Evolutionary conservation across 2,329 filamentous ascomycete genomes (phyloP), one percentile per base, ranked within the genome.

Genomic region (Tolypocladium guangdongense): DNA sequence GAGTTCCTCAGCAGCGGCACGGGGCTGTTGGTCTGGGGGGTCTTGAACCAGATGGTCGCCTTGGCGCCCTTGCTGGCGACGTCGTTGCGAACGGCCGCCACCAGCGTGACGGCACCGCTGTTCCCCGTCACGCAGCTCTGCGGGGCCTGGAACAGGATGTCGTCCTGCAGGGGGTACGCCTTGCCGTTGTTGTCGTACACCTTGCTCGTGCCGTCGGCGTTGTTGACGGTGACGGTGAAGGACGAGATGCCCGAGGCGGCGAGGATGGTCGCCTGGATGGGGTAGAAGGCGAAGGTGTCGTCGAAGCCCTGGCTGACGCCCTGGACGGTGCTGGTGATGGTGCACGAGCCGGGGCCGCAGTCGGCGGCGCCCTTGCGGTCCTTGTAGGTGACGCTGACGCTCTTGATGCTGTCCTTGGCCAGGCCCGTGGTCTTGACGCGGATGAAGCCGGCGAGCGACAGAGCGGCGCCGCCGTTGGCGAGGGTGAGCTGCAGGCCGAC

Each of bases 211-310:
- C 78, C 80, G 55, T 74, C 72, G 3, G 67, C 70, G 52, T 72
- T 67, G 53, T 74, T 77, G 51, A 84, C 61, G 2, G 77, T 66
- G 61, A 83, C 63, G 56, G 72, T 73, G 69, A 87, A 80, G 58
- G 84, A 76, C 41, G 84, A 77, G 67, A 88, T 80, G 57, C 86
- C 74, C 54, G 78, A 71, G 54, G 78, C 68, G 58, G 81, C 71
- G 56, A 79, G 64, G 60, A 90, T 76, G 53, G 78, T 67, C 32
- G 63, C 59, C n/a, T 66, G 59, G 38, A 78, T 66, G n/a, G 72
- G 75, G 58, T 72, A 78, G 65, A 80, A 81, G 52, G 71, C 70
- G 62, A 84, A 85, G 10, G 68, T 77, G 55, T 85, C 80, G 61
- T 85, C 82, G 52, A 84, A 80, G 2, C 82, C 82, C 43, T 69